A percentile compares a stretch with the other conserved stretches of the same genome.
Evolutionary conservation across 164 flowering plant genomes (phyloP).

Genomic region (Stephania cephalantha): DNA sequence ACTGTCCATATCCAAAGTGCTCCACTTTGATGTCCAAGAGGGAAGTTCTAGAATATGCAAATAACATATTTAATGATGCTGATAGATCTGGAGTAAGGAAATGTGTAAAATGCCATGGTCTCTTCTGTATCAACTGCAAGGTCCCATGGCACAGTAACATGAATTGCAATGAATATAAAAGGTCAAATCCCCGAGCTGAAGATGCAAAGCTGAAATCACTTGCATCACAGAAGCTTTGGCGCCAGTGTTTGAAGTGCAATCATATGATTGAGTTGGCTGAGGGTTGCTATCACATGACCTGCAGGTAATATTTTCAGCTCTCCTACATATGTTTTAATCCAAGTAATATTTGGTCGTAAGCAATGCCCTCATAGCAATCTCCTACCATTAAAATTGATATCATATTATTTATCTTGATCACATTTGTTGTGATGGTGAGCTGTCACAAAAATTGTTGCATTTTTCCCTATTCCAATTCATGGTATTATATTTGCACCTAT

Average conservation of each 20-base stretch:
- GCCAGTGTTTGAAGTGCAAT: conserved; percentile 60
- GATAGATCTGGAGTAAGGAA: conserved; percentile 33
- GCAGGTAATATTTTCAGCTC: conserved; percentile 43
- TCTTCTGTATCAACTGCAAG: conserved; percentile 58
- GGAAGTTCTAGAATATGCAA: conserved; percentile 33
- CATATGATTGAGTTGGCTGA: conserved; percentile 62
- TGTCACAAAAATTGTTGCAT: too few species aligned
- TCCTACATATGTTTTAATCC: not conserved
- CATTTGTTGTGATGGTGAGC: too few species aligned
- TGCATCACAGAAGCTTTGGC: conserved; percentile 48
- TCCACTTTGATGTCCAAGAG: conserved; percentile 68
- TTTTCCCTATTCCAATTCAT: too few species aligned
- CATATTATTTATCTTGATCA: too few species aligned
- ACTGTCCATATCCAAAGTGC: conserved; percentile 84
- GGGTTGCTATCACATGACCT: conserved; percentile 75
- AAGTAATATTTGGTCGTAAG: not conserved
- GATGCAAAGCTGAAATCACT: conserved; percentile 58
- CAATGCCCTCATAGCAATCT: not conserved
- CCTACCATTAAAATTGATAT: not conserved
- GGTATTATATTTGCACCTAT: too few species aligned
- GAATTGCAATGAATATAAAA: conserved; percentile 41
- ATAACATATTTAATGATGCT: conserved; percentile 12
- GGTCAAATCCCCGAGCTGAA: conserved; percentile 29
- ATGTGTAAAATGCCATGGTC: conserved; percentile 50
- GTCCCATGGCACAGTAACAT: conserved; percentile 64